These are phyloP conservation scores for Phialophora expanda DNA, from an alignment of 2,329 filamentous ascomycete species.

Conservation along the genomic window DNA sequence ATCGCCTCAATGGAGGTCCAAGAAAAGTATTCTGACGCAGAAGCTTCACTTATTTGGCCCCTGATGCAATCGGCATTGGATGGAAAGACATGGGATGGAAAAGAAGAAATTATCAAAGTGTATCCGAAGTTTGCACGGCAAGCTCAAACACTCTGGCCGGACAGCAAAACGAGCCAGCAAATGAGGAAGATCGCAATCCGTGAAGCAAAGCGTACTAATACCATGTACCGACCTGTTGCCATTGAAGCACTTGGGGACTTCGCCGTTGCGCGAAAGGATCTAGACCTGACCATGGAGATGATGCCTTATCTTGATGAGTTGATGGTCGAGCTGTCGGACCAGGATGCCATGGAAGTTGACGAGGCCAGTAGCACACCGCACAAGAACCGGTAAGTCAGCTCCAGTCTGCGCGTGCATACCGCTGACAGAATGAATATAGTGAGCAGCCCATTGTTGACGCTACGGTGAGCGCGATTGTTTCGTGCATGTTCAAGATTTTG, in stretches of 20 bases:
- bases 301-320: slow-evolving; percentile 58
- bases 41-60: slow-evolving; percentile 75
- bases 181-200: slow-evolving; percentile 79
- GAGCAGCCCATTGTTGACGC: slow-evolving; percentile 23
- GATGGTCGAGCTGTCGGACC: slow-evolving; percentile 62
- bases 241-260: slow-evolving; percentile 75
- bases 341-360: slow-evolving; percentile 71
- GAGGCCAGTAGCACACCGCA: slow-evolving; percentile 41
- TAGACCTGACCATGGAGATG: slow-evolving; percentile 72
- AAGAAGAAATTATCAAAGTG: slow-evolving; percentile 80
- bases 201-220: slow-evolving; percentile 91
- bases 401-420: slow-evolving; percentile 21
- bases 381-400: slow-evolving; percentile 29
- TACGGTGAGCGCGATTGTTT: slow-evolving; percentile 32
- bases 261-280: slow-evolving; percentile 68
- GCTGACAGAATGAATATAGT: slow-evolving; percentile 28
- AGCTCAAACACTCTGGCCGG: slow-evolving; percentile 63
- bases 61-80: slow-evolving; percentile 78
- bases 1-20: slow-evolving; percentile 64
- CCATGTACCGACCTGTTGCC: slow-evolving; percentile 77
- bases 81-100: slow-evolving; percentile 91
- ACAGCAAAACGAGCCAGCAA: slow-evolving; percentile 63
- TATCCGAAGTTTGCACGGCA: slow-evolving; percentile 78
- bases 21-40: slow-evolving; percentile 60
- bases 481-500: slow-evolving; percentile 37